Evolutionary conservation across 495 filamentous ascomycete genomes (phyloP).

Genomic region (Xylaria palmicola): DNA sequence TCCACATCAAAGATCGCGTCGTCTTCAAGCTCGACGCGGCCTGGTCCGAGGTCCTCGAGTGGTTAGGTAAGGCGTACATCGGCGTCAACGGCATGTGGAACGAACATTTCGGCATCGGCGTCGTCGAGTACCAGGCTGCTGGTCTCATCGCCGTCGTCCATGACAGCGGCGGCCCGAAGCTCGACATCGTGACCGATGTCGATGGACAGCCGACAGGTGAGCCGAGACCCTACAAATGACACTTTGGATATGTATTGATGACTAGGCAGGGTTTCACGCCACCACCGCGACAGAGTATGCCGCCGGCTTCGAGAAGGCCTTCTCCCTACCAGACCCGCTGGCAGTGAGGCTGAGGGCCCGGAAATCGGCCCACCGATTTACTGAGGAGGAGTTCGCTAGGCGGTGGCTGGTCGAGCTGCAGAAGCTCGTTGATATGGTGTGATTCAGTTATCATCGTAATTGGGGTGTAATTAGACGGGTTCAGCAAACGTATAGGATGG

Average conservation of each 20-base stretch:
- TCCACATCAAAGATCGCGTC: conserved; percentile 76
- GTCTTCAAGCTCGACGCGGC: conserved; percentile 85
- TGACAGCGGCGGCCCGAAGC: conserved; percentile 83
- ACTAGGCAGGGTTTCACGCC: conserved; percentile 72
- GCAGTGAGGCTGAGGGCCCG: conserved; percentile 70
- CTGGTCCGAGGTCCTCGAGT: conserved; percentile 80
- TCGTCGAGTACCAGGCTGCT: conserved; percentile 97
- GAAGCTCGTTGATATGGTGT: conserved; percentile 55
- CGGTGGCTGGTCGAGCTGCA: conserved; percentile 73
- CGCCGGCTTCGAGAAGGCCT: conserved; percentile 69
- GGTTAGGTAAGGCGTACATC: conserved; percentile 69
- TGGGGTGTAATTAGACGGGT: too few species aligned
- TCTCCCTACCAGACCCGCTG: conserved; percentile 65
- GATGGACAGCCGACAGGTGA: conserved; percentile 72
- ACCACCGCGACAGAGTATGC: conserved; percentile 75
- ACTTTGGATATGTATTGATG: background rate
- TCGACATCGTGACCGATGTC: conserved; percentile 83
- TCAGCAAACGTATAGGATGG: too few species aligned
- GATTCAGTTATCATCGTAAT: too few species aligned
- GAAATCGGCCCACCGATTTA: conserved; percentile 75
- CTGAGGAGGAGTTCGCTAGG: conserved; percentile 77
- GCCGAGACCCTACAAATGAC: background rate
- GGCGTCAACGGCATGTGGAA: conserved; percentile 99
- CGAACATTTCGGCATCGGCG: conserved; percentile 97
- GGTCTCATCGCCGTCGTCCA: conserved; percentile 90